phyloP scores from a whole-genome alignment of 768 basidiomycete species.

The Termitomyces sp. region DNA sequence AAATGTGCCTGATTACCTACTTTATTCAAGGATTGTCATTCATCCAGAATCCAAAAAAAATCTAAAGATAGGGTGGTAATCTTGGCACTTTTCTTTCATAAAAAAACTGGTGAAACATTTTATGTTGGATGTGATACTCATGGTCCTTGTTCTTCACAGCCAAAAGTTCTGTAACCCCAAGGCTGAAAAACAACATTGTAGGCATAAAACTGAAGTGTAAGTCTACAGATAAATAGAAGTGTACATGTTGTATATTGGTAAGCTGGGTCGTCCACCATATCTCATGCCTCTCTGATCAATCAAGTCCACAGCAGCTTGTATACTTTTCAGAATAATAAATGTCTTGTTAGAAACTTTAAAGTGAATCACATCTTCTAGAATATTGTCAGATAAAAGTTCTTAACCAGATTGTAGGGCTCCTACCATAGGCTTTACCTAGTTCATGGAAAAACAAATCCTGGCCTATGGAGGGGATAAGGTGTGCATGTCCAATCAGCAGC shows the following conservation, averaged over 20 bases:
- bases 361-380: too few species aligned
- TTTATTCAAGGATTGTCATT: too few species aligned
- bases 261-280: slow-evolving; percentile 4
- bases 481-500: slow-evolving; percentile 28
- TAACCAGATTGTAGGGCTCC: too few species aligned
- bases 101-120: too few species aligned
- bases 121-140: slow-evolving; percentile 6
- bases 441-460: not conserved
- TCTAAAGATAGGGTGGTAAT: slow-evolving; percentile 5
- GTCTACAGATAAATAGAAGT: not conserved
- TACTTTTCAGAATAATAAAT: too few species aligned
- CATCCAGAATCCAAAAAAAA: too few species aligned
- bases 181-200: not conserved
- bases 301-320: not conserved
- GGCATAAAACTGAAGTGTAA: not conserved
- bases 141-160: not conserved
- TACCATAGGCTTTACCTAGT: slow-evolving; percentile 20
- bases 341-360: too few species aligned
- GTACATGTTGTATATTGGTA: slow-evolving; percentile 14
- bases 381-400: not conserved
- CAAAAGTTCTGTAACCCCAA: not conserved
- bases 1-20: too few species aligned
- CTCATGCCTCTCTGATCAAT: not conserved
- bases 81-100: slow-evolving; percentile 4
- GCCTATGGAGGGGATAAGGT: slow-evolving; percentile 22